Evolutionary conservation across 1,284 basidiomycete genomes (phyloP).

Genomic region (Ceratorhiza oryzae-sativae): DNA sequence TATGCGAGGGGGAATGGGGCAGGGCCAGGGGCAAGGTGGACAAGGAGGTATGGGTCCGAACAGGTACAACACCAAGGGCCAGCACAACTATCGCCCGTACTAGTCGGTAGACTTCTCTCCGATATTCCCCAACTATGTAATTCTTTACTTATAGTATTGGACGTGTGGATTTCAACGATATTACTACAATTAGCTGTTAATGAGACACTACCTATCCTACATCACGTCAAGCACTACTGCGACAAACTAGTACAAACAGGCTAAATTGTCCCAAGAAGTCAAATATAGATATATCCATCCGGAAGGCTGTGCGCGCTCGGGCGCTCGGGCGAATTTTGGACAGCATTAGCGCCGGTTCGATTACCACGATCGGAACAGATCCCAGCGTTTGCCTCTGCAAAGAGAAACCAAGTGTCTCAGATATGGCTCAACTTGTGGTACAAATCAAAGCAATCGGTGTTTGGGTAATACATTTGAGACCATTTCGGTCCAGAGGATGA

Average conservation of each 20-base stretch:
- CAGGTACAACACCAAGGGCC: conserved; percentile 69
- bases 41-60: conserved; percentile 52
- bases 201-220: not conserved
- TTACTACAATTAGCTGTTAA: not conserved
- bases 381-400: conserved; percentile 31
- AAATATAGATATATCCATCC: not conserved
- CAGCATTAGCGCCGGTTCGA: conserved; percentile 23
- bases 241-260: conserved; percentile 3
- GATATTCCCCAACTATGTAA: conserved; percentile 19
- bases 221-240: not conserved
- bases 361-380: conserved; percentile 37
- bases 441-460: not conserved
- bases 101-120: not conserved
- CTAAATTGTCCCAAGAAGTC: not conserved
- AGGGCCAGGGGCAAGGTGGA: conserved; percentile 45
- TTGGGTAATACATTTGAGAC: conserved; percentile 1
- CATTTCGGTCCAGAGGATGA: not conserved
- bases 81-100: conserved; percentile 82
- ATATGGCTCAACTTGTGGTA: conserved; percentile 18
- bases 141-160: conserved; percentile 1
- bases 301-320: not conserved
- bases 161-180: not conserved
- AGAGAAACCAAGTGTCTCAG: conserved; percentile 15
- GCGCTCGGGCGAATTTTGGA: not conserved
- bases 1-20: conserved; percentile 51